These are phyloP conservation scores for Shiraia sp. DNA, from an alignment of 2,329 filamentous ascomycete genomes.

Conservation along the genomic window DNA sequence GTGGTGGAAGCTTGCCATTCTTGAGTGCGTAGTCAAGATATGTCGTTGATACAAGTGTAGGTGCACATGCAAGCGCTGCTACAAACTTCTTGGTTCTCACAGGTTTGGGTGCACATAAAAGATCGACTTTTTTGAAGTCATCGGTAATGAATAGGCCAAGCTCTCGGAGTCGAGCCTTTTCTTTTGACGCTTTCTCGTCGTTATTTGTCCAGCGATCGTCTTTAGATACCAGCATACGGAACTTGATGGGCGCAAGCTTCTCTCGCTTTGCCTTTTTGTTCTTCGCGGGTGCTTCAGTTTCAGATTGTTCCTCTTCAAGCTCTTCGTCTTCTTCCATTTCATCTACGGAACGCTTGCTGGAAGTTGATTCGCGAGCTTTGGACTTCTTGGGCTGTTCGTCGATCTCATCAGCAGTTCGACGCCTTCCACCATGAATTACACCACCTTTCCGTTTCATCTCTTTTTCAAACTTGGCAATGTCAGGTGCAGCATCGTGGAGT, in stretches of 20 bases:
- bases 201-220: slow-evolving; percentile 81
- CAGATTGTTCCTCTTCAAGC: slow-evolving; percentile 52
- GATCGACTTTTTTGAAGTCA: slow-evolving; percentile 76
- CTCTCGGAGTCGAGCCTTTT: slow-evolving; percentile 79
- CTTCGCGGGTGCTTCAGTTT: slow-evolving; percentile 61
- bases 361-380: slow-evolving; percentile 45
- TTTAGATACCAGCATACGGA: slow-evolving; percentile 80
- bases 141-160: slow-evolving; percentile 81
- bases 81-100: slow-evolving; percentile 94
- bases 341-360: slow-evolving; percentile 51
- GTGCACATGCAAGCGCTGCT: slow-evolving; percentile 79
- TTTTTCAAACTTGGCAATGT: slow-evolving; percentile 89
- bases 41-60: slow-evolving; percentile 72
- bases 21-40: slow-evolving; percentile 81
- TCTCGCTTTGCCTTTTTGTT: slow-evolving; percentile 59
- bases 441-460: slow-evolving; percentile 82
- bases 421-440: slow-evolving; percentile 59
- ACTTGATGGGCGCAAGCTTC: slow-evolving; percentile 64
- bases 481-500: slow-evolving; percentile 76
- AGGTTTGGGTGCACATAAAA: slow-evolving; percentile 83
- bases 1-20: slow-evolving; percentile 65
- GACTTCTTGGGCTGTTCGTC: slow-evolving; percentile 32
- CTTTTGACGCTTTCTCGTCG: slow-evolving; percentile 72
- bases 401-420: slow-evolving; percentile 44
- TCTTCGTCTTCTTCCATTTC: slow-evolving; percentile 47